Evolutionary conservation across 2,329 filamentous ascomycete species (phyloP).

Genomic region (Scorias spongiosa): DNA sequence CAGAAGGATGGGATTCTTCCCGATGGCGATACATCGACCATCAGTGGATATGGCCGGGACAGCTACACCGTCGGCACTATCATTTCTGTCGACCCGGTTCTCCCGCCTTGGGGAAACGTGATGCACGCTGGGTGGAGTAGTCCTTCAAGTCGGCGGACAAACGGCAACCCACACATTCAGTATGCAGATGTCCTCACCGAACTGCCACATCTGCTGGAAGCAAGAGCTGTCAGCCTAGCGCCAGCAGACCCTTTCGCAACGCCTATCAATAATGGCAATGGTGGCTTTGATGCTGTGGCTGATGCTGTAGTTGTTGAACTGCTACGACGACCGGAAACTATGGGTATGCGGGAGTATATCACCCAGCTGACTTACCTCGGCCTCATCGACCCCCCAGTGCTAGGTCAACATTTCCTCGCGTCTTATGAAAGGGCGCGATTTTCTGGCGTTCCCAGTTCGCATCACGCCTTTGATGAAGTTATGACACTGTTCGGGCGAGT

Average conservation of each 20-base stretch:
- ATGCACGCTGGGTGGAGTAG: slow-evolving; percentile 82
- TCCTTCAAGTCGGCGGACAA: slow-evolving; percentile 41
- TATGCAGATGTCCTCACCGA: slow-evolving; percentile 71
- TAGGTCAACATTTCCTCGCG: slow-evolving; percentile 47
- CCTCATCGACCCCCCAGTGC: slow-evolving; percentile 40
- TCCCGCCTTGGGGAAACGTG: slow-evolving; percentile 64
- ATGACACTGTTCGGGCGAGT: slow-evolving; percentile 78
- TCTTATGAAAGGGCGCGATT: slow-evolving; percentile 79
- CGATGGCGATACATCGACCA: slow-evolving; percentile 6
- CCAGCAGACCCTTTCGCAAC: slow-evolving; percentile 38
- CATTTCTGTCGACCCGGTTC: slow-evolving; percentile 26
- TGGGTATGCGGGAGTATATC: slow-evolving; percentile 70
- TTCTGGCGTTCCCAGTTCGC: slow-evolving; percentile 52
- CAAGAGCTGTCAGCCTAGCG: slow-evolving; percentile 76
- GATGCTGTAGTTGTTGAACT: slow-evolving; percentile 43
- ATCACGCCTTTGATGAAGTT: slow-evolving; percentile 56
- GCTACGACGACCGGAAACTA: slow-evolving; percentile 53
- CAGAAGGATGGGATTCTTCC: slow-evolving; percentile 14
- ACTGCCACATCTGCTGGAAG: slow-evolving; percentile 79
- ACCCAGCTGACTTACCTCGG: slow-evolving; percentile 51
- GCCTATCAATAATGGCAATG: slow-evolving; percentile 21
- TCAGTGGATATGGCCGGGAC: slow-evolving; percentile 2
- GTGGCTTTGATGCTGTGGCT: slow-evolving; percentile 10
- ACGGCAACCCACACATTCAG: slow-evolving; percentile 65
- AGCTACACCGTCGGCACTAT: slow-evolving; percentile 16